phyloP scores from a whole-genome alignment of 495 filamentous ascomycete genomes.

The Aspergillus homomorphus region DNA sequence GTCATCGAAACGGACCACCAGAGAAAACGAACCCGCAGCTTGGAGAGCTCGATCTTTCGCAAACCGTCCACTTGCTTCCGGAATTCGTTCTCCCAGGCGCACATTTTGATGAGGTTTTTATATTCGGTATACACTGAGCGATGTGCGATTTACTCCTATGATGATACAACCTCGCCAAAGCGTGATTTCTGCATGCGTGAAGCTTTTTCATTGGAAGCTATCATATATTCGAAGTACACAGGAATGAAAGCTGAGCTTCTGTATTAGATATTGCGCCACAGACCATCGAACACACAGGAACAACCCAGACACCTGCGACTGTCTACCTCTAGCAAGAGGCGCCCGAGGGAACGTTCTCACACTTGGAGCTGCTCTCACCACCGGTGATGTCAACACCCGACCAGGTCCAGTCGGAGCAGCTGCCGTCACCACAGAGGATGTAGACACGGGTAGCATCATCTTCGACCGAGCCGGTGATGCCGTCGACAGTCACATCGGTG shows the following conservation, averaged over 20 bases:
- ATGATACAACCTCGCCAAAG: too few species aligned
- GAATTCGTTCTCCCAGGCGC: too few species aligned
- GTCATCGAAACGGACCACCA: too few species aligned
- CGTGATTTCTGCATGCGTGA: too few species aligned
- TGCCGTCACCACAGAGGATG: constrained; percentile 51
- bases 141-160: too few species aligned
- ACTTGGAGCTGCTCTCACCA: constrained; percentile 42
- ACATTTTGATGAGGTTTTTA: too few species aligned
- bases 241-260: background rate
- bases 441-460: constrained; percentile 45
- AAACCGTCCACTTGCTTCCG: too few species aligned
- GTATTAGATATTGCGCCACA: background rate
- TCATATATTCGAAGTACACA: background rate
- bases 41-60: too few species aligned
- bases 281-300: background rate
- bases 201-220: too few species aligned
- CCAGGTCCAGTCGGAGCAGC: constrained; percentile 50
- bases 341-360: constrained; percentile 41
- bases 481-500: constrained; percentile 52
- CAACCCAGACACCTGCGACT: background rate
- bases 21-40: too few species aligned
- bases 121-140: too few species aligned
- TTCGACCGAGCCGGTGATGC: constrained; percentile 50
- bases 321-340: constrained; percentile 34
- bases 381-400: constrained; percentile 43